Evolutionary conservation across 2,329 filamentous ascomycete species (phyloP), one percentile per base, ranked within the genome.

Genomic region (Hymenoscyphus fraxineus): DNA sequence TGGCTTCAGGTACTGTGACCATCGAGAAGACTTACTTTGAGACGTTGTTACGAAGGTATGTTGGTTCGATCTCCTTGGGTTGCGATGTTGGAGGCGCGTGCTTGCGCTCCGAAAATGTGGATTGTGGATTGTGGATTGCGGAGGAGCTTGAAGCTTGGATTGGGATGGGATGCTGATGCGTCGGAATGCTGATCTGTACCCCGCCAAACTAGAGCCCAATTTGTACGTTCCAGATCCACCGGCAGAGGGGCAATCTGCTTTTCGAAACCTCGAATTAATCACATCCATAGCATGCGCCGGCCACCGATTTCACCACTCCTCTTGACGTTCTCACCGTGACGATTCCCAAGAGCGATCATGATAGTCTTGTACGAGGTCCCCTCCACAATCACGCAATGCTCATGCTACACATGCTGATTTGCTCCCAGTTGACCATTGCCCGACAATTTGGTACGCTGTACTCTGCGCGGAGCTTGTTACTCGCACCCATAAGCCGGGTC

Each of bases 21-120:
- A 81, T 88, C 68, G 84, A 85, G 67, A 85, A 82, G 72, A 75
- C 77, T 59, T 85, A 88, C 76, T 85, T 88, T 70, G 83, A 88
- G 71, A 83, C 85, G 64, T 78, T 89, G 58, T 73, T 88, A 61
- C 81, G 83, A 73, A 83, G 85, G 88, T 89, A 76, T 78, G 82
- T 56, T 44, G 9, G 61, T 35, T 44, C 38, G 59, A 32, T 38
- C 44, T 22, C 10, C 38, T 6, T 19, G 27, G 27, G 27, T 40
- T 47, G 56, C 56, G 40, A 16, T 57, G 54, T 65, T 63, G 64
- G 59, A n/a, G 47, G 39, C 39, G 44, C 55, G 6, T 64, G 61
- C 57, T 19, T 47, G 63, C 22, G 40, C 44, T 51, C 44, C 44
- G 44, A 51, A 51, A 51, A 22, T 51, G 44, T 51, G 44, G 44